Conservation (phyloP, 2,329 filamentous ascomycete genomes). For the Orbilia ellipsospora region DNA sequence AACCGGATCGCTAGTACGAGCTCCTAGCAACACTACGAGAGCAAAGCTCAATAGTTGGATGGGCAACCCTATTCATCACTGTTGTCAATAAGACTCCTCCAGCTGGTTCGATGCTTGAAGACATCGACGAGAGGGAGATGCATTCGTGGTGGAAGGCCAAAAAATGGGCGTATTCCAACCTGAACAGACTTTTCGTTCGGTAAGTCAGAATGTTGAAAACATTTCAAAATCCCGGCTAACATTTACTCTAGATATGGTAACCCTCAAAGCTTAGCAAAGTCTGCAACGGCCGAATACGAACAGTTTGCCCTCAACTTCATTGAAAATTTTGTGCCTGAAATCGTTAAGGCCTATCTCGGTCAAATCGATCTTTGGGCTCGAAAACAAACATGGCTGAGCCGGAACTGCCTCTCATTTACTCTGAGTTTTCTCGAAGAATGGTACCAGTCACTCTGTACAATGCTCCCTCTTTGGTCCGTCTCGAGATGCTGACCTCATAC, state of each 20-base stretch:
- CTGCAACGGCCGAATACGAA: slow-evolving; percentile 75
- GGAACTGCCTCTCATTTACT: slow-evolving; percentile 90
- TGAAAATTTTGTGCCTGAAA: slow-evolving; percentile 90
- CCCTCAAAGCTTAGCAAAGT: slow-evolving; percentile 77
- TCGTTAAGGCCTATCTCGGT: slow-evolving; percentile 90
- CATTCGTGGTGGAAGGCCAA: slow-evolving; percentile 99
- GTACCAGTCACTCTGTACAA: slow-evolving; percentile 17
- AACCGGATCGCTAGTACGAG: slow-evolving; percentile 74
- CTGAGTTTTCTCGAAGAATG: slow-evolving; percentile 96
- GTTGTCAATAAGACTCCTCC: slow-evolving; percentile 88
- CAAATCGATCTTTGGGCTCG: slow-evolving; percentile 98
- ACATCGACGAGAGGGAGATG: slow-evolving; percentile 84
- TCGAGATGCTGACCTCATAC: slow-evolving; percentile 9
- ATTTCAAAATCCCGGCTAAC: slow-evolving; percentile 58
- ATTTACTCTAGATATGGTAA: slow-evolving; percentile 80
- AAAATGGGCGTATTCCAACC: slow-evolving; percentile 98
- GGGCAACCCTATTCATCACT: slow-evolving; percentile 94
- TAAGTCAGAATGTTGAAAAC: slow-evolving; percentile 63
- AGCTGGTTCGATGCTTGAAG: slow-evolving; percentile 79
- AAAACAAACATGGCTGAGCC: slow-evolving; percentile 93
- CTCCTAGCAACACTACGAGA: slow-evolving; percentile 80
- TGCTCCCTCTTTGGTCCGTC: neutral
- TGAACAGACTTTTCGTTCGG: slow-evolving; percentile 95
- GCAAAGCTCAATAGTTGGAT: slow-evolving; percentile 86
- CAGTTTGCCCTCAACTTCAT: slow-evolving; percentile 92